Base-by-base conservation (phyloP, 176 grass and related monocot species). In the Oryza coarctata region DNA sequence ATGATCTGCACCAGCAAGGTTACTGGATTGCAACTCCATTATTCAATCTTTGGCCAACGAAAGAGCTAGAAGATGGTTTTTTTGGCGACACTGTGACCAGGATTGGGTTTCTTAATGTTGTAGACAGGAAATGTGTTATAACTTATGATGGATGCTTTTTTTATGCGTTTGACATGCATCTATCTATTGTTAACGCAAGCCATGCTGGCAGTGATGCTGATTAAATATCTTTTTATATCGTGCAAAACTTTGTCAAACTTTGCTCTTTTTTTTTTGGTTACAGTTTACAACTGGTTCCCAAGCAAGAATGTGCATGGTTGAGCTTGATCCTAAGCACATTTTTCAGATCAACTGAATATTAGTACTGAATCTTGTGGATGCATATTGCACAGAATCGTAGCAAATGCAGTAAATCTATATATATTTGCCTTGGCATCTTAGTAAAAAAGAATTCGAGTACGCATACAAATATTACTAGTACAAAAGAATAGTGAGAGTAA, bases 381-480 rank as follows among this genome's bases (percentile, higher is more conserved):
- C 28, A 26, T 9, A 13, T 63, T 28, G 26, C 20, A 12, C 38
- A 63, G 71, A 2, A 36, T 36, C 18, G 12, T 32, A 40, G 28
- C 12, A 14, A 65, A 73, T 8, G 18, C 15, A 22, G 2, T 55
- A 77, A 44, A 83, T 79, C 79, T 86, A 87, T 57, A 70, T 39
- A 90, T 15, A 69, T 78, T 86, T 90, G 84, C 80, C 71, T 79
- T 83, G 84, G 23, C 49, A 36, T 49, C 70, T 31, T 62, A 57
- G 69, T 63, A 67, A 34, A 79, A 84, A 70, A 81, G 23, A 74
- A 80, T 60, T 1, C 12, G 33, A 67, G 9, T 32, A 2, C 63
- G 15, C 18, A 31, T 26, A 63, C 30, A 22, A 76, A 33, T 34
- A 57, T 1, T 18, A 40, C n/a, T 23, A 90, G 31, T 63, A 75